Evolutionary conservation across 805 yeast species (phyloP).

Genomic region (Candida ovalis): DNA sequence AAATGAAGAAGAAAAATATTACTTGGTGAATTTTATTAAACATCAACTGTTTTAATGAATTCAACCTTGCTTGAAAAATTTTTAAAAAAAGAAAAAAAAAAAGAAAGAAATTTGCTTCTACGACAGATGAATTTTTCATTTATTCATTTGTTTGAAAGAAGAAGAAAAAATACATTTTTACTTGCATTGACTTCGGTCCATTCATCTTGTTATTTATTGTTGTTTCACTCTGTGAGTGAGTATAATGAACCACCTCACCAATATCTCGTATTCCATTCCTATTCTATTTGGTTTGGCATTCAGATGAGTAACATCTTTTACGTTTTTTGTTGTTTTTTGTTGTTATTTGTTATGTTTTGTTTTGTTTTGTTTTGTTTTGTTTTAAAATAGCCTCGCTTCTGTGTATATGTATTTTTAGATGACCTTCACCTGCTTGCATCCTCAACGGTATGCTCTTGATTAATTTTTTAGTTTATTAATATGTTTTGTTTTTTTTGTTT

Average conservation of each 20-base stretch:
- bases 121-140: background rate
- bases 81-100: conserved; percentile 2
- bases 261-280: background rate
- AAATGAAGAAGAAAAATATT: background rate
- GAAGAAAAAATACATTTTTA: background rate
- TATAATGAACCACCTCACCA: background rate
- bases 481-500: background rate
- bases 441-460: conserved; percentile 22
- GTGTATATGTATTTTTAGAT: conserved; percentile 15
- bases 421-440: conserved; percentile 14
- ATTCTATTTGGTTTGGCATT: background rate
- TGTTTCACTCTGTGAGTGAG: background rate
- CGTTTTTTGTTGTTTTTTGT: background rate
- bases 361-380: background rate
- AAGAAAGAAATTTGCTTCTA: background rate
- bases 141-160: background rate
- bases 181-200: background rate
- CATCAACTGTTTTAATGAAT: conserved; percentile 6
- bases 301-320: background rate
- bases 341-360: background rate
- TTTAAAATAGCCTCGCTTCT: conserved; percentile 3
- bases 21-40: background rate
- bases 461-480: background rate
- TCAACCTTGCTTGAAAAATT: background rate
- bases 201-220: background rate